Conservation (phyloP, 805 yeast genomes). For the Zygosaccharomyces bailii region DNA sequence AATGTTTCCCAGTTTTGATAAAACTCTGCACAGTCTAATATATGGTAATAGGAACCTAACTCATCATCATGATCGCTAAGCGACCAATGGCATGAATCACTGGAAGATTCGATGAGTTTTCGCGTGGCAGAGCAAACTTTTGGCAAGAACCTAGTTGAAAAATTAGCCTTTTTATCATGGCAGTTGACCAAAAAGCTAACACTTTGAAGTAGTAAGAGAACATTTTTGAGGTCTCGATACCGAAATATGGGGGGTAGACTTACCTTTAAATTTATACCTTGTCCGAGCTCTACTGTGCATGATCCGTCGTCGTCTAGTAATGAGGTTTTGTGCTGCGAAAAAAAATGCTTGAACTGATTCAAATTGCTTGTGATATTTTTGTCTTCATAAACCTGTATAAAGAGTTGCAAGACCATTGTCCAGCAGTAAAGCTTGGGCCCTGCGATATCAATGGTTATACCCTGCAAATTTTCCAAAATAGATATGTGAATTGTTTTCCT, state of each 20-base stretch:
- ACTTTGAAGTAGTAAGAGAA: conserved; percentile 32
- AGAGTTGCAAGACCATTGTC: conserved; percentile 26
- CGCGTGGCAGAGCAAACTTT: conserved; percentile 26
- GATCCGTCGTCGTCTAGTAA: conserved; percentile 8
- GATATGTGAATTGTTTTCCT: conserved; percentile 16
- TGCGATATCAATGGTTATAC: conserved; percentile 7
- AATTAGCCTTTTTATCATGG: conserved; percentile 31
- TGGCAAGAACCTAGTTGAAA: conserved; percentile 31
- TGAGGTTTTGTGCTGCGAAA: conserved; percentile 19
- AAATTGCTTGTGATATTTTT: conserved; percentile 28
- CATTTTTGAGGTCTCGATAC: conserved; percentile 29
- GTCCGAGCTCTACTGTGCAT: conserved; percentile 14
- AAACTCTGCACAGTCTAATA: conserved; percentile 22
- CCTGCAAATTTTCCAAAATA: conserved; percentile 2
- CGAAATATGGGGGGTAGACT: conserved; percentile 20
- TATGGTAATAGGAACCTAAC: conserved; percentile 17
- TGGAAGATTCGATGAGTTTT: conserved; percentile 14
- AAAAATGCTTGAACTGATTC: conserved; percentile 27
- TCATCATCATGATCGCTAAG: conserved; percentile 15
- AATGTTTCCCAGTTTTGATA: conserved; percentile 25
- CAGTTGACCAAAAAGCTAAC: conserved; percentile 34
- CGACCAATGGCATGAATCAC: conserved; percentile 2
- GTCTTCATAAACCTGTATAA: conserved; percentile 25
- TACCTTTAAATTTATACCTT: conserved; percentile 16
- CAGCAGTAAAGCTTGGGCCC: conserved; percentile 24